phyloP scores from a whole-genome alignment of 1,284 basidiomycete species.

The Trichosporon sp. region DNA sequence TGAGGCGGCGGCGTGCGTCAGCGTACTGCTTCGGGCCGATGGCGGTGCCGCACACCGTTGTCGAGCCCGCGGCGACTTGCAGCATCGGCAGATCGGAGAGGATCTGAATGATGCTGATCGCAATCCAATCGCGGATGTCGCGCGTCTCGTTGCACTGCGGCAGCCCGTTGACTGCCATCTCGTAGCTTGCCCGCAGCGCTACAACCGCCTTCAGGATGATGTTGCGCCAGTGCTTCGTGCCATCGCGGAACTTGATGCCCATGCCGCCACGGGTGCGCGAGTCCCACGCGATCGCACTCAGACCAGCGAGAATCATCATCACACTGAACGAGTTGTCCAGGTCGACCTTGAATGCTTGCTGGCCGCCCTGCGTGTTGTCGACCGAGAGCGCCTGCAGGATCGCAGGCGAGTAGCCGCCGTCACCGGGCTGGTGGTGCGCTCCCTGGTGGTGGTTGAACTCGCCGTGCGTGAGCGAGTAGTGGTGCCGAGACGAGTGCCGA shows the following conservation, averaged over 20 bases:
- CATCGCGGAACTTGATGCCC: conserved; percentile 38
- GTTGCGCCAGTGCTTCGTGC: conserved; percentile 36
- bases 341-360: conserved; percentile 26
- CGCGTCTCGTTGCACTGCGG: conserved; percentile 25
- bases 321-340: conserved; percentile 28
- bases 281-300: conserved; percentile 40
- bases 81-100: conserved; percentile 42
- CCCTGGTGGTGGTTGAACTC: conserved; percentile 23
- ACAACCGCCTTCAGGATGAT: conserved; percentile 37
- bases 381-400: conserved; percentile 28
- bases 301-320: conserved; percentile 32
- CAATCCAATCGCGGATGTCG: conserved; percentile 37
- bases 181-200: conserved; percentile 32
- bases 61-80: conserved; percentile 36
- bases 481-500: neutral
- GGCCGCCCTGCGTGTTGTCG: conserved; percentile 10
- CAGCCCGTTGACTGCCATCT: conserved; percentile 21
- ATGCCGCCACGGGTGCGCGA: conserved; percentile 38
- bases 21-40: conserved; percentile 32
- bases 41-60: conserved; percentile 30
- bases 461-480: conserved; percentile 21
- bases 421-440: neutral
- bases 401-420: conserved; percentile 33
- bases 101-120: conserved; percentile 37
- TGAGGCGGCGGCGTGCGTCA: conserved; percentile 31